Conservation (phyloP, 1,284 basidiomycete species). For the Somion occarium region DNA sequence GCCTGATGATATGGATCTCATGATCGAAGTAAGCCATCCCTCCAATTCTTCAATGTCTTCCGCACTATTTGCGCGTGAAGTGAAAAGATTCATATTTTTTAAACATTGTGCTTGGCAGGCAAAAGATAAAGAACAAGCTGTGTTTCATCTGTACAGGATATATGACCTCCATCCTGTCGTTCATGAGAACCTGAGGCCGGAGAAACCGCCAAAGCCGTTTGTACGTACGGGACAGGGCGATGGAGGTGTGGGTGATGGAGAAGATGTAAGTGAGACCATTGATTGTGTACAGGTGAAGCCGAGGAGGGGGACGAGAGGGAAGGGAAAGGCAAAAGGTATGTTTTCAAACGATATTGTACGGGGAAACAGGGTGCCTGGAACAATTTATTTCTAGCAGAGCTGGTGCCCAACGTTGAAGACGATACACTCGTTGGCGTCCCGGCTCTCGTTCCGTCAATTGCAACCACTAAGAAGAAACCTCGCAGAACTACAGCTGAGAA, state of each 20-base stretch:
- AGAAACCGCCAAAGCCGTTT: slow-evolving; percentile 36
- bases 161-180: slow-evolving; percentile 69
- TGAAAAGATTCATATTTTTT: neutral
- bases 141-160: slow-evolving; percentile 79
- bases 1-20: slow-evolving; percentile 57
- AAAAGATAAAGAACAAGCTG: slow-evolving; percentile 92
- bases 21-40: slow-evolving; percentile 76
- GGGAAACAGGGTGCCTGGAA: no score
- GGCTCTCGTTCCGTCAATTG: neutral
- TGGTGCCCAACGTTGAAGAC: neutral
- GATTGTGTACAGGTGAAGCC: neutral
- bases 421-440: neutral
- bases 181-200: slow-evolving; percentile 40
- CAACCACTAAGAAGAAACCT: neutral
- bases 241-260: slow-evolving; percentile 1
- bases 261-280: neutral
- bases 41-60: slow-evolving; percentile 40
- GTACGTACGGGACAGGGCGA: slow-evolving; percentile 19
- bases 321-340: neutral
- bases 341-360: no score
- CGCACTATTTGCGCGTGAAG: no score
- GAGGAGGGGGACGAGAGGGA: neutral
- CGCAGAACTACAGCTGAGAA: neutral
- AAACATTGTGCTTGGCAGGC: slow-evolving; percentile 39
- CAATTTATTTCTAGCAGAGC: no score